phyloP scores from a whole-genome alignment of 2,329 filamentous ascomycete genomes.

The Podosphaera fusca region DNA sequence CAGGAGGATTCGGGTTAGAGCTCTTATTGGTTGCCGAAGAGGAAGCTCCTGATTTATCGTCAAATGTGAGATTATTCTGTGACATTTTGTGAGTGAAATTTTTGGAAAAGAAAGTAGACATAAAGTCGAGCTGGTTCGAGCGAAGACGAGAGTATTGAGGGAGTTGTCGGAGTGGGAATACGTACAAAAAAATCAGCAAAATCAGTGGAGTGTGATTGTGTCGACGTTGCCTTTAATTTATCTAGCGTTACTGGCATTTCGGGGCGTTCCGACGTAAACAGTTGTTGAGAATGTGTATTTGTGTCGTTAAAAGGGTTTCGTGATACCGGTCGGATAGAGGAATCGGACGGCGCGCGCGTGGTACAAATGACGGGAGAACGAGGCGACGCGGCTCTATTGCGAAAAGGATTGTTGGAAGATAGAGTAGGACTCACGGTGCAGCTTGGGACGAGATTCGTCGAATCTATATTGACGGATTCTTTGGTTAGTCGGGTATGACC shows the following conservation, averaged over 20 bases:
- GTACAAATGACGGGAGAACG: constrained; percentile 16
- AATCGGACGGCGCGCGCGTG: constrained; percentile 29
- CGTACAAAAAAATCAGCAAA: constrained; percentile 59
- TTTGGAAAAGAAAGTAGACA: background rate
- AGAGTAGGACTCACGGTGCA: constrained; percentile 34
- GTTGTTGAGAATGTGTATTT: background rate
- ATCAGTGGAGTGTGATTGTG: constrained; percentile 18
- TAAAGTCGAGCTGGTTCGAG: background rate
- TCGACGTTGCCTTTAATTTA: constrained; percentile 7
- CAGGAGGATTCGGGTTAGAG: constrained; percentile 23
- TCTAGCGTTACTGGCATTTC: constrained; percentile 17
- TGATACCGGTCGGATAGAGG: constrained; percentile 33
- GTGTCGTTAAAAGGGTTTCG: constrained; percentile 55
- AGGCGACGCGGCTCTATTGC: constrained; percentile 47
- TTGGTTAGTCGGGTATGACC: constrained; percentile 7
- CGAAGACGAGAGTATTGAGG: background rate
- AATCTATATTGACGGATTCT: constrained; percentile 4
- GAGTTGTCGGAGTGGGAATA: constrained; percentile 14
- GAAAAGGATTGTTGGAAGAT: constrained; percentile 55
- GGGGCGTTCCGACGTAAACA: constrained; percentile 6
- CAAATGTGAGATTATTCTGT: constrained; percentile 36
- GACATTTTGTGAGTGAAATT: background rate
- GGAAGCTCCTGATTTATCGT: constrained; percentile 28
- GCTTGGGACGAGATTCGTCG: constrained; percentile 21
- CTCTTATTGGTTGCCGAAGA: constrained; percentile 16